These are phyloP conservation scores for Trichoderma guizhouense DNA, from an alignment of 2,329 filamentous ascomycete species.

Conservation along the genomic window DNA sequence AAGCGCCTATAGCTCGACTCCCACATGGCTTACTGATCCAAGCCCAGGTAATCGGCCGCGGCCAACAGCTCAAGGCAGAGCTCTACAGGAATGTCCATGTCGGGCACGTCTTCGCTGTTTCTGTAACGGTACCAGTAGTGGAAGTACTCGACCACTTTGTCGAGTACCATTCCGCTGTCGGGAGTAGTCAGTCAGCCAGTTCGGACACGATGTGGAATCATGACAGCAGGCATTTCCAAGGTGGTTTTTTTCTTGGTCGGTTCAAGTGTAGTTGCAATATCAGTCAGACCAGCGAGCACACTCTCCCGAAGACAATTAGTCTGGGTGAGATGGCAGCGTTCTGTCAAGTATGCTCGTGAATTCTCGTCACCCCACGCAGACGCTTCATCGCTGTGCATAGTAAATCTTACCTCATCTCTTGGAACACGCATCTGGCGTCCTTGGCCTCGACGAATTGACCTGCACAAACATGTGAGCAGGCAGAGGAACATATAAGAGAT, in stretches of 20 bases:
- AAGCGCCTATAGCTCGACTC: conserved; percentile 15
- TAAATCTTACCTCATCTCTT: conserved; percentile 66
- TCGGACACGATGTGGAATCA: not conserved
- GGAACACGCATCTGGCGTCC: conserved; percentile 62
- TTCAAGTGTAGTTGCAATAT: conserved; percentile 61
- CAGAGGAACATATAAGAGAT: not conserved
- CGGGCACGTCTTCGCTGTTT: conserved; percentile 68
- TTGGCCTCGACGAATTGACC: conserved; percentile 64
- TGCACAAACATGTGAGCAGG: conserved; percentile 31
- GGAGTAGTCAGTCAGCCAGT: conserved; percentile 19
- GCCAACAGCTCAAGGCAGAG: conserved; percentile 74
- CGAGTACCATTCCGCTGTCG: conserved; percentile 65
- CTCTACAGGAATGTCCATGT: conserved; percentile 78
- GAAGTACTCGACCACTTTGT: conserved; percentile 80
- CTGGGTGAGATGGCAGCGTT: conserved; percentile 48
- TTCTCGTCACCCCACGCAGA: conserved; percentile 34
- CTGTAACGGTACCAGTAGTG: conserved; percentile 76
- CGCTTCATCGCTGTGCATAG: not conserved
- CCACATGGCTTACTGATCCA: conserved; percentile 50
- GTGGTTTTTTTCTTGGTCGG: conserved; percentile 41
- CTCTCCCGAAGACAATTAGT: conserved; percentile 24
- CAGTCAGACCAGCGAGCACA: conserved; percentile 43
- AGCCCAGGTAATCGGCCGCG: conserved; percentile 71
- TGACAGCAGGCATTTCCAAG: not conserved
- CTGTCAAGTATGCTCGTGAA: conserved; percentile 34